Percentiles rank a stretch among this genome's conserved stretches.
These are phyloP conservation scores for Calonectria pauciramosa DNA, from an alignment of 2,329 filamentous ascomycete species.

Conservation along the genomic window DNA sequence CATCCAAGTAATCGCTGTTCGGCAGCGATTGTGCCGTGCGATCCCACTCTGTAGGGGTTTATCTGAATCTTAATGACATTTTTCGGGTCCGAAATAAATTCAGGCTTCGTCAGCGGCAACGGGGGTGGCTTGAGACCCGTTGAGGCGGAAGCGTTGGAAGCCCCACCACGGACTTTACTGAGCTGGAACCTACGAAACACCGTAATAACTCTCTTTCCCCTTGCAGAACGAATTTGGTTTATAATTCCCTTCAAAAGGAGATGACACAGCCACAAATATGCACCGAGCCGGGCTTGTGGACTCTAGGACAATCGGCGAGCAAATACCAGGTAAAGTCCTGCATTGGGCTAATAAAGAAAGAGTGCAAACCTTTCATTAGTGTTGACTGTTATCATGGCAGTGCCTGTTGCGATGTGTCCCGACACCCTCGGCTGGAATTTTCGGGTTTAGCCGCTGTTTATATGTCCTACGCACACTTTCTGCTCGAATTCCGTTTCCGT, in stretches of 20 bases:
- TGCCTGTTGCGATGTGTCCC: not conserved
- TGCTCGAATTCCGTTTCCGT: no score
- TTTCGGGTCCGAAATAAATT: not conserved
- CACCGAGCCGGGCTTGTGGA: no score
- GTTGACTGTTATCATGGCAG: not conserved
- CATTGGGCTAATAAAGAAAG: no score
- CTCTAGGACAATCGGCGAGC: no score
- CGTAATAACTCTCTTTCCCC: not conserved
- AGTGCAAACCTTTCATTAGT: not conserved
- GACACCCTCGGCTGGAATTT: not conserved
- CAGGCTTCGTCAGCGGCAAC: not conserved
- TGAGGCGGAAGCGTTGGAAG: not conserved
- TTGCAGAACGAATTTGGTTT: not conserved
- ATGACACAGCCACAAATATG: no score
- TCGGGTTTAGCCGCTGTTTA: not conserved
- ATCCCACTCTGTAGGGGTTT: not conserved
- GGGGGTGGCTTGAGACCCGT: not conserved
- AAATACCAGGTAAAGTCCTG: no score
- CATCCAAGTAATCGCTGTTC: not conserved
- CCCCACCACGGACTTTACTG: not conserved
- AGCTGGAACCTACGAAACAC: not conserved
- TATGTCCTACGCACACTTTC: not conserved
- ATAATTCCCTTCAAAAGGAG: not conserved
- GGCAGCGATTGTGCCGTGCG: not conserved
- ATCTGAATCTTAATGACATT: not conserved